Conservation (phyloP, 202 grass and related monocot species). For the Dendrocalamus latiflorus region DNA sequence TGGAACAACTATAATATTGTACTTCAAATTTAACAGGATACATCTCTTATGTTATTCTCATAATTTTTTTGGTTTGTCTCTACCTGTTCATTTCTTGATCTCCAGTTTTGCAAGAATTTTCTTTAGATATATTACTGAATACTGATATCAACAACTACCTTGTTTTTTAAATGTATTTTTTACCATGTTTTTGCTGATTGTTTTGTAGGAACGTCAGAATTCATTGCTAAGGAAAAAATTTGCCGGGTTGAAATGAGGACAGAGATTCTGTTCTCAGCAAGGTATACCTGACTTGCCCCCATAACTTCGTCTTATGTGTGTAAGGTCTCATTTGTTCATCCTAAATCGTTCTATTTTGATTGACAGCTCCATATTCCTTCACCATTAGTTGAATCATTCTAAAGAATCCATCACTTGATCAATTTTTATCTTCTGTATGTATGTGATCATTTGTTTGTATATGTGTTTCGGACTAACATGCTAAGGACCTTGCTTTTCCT, state of each 20-base stretch:
- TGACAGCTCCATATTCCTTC: background rate
- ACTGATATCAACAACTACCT: background rate
- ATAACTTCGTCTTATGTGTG: background rate
- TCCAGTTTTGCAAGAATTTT: background rate
- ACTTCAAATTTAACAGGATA: background rate
- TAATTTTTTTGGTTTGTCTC: background rate
- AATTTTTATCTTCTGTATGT: background rate
- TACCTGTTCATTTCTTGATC: background rate
- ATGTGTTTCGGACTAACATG: background rate
- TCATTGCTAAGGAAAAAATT: conserved; percentile 24
- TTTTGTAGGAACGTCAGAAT: conserved; percentile 33
- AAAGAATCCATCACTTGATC: background rate
- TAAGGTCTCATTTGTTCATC: background rate
- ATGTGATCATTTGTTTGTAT: background rate
- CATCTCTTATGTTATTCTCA: background rate
- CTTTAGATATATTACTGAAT: background rate
- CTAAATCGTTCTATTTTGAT: background rate
- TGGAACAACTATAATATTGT: background rate
- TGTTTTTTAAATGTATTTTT: background rate
- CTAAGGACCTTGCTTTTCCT: background rate
- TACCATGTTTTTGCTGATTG: conserved; percentile 17
- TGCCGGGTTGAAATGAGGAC: conserved; percentile 39
- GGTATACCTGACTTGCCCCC: conserved; percentile 18
- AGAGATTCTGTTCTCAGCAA: background rate
- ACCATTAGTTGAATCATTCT: background rate